These are phyloP conservation scores for Blepharisma japonicum DNA, from an alignment of 73 alveolate genomes.

Conservation along the genomic window DNA sequence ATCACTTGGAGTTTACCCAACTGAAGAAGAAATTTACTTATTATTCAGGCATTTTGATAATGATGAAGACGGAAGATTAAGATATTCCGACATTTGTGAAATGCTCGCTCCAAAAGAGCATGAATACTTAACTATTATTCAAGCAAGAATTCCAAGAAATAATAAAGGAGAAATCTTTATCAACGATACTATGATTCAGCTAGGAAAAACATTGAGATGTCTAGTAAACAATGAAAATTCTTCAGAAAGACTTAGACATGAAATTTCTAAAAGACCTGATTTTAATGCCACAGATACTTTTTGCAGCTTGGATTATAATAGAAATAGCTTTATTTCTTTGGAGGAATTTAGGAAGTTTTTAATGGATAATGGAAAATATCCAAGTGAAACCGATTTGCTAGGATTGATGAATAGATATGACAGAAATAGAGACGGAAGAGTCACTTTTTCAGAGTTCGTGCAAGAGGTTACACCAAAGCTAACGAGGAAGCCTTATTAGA, in stretches of 20 bases:
- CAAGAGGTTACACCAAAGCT: constrained; percentile 35
- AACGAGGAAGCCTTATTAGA: background rate
- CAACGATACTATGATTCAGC: background rate
- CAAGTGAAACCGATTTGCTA: constrained; percentile 1
- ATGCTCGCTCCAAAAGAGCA: constrained; percentile 37
- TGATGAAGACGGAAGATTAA: constrained; percentile 28
- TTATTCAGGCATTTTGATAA: constrained; percentile 30
- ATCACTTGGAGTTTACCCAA: constrained; percentile 33
- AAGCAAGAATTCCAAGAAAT: background rate
- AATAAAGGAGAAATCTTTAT: constrained; percentile 22
- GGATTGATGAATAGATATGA: constrained; percentile 33
- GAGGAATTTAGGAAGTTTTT: constrained; percentile 20
- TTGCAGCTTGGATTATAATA: background rate
- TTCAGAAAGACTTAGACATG: background rate
- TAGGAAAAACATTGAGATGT: constrained; percentile 14
- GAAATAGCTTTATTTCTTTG: constrained; percentile 25
- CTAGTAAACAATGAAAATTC: background rate
- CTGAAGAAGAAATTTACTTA: constrained; percentile 38
- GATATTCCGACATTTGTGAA: constrained; percentile 36
- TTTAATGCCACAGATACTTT: constrained; percentile 28
- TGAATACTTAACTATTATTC: background rate
- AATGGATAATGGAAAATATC: background rate
- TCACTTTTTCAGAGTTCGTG: constrained; percentile 32
- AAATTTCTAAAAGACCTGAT: constrained; percentile 8
- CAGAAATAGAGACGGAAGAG: constrained; percentile 35